Evolutionary conservation across 2,329 filamentous ascomycete species (phyloP), one percentile per base, ranked within the genome.

Genomic region (Pseudogymnoascus sp.): DNA sequence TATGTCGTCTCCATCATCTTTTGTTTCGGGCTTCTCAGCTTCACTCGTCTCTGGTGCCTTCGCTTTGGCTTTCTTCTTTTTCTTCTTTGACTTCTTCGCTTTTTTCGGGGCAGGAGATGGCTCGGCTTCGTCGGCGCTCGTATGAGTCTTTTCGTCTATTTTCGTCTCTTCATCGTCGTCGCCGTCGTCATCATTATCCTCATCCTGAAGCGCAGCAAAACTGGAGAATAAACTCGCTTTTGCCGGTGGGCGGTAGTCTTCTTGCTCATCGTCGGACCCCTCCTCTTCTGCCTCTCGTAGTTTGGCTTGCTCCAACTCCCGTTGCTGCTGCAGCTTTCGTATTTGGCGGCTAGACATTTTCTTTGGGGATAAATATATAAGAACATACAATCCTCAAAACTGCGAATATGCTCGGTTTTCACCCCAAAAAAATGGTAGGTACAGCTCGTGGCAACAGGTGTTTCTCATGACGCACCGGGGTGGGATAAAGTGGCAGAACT

Each of bases 31-130:
- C 2, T 72, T 66, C 46, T 69, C 66, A 1, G 63, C 59, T 59
- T 72, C 69, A 21, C 63, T 63, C 3, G 70, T 38, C 14, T 73
- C 70, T n/a, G 69, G 69, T 6, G 43, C 73, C 46, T 77, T 75
- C 14, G 73, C 69, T 56, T 70, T 72, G 49, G 68, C 73, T 68
- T 78, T 80, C 68, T 80, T 81, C 68, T 78, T 82, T 73, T 84
- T 84, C 72, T 84, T 87, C 70, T 81, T 83, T 68, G 85, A 86
- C 72, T 87, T 88, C 72, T 82, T 85, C 66, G 79, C 76, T 71
- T 79, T 82, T 74, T 78, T 79, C 63, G 75, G 18, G 40, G 69
- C 66, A 9, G 69, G 65, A 9, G 71, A 71, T n/a, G 73, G 68
- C 34, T 74, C 70, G 40, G 74, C 72, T 28, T 77, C 70, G 3